Evolutionary conservation across 116 monocot species (phyloP).

Genomic region (Iris pallida): DNA sequence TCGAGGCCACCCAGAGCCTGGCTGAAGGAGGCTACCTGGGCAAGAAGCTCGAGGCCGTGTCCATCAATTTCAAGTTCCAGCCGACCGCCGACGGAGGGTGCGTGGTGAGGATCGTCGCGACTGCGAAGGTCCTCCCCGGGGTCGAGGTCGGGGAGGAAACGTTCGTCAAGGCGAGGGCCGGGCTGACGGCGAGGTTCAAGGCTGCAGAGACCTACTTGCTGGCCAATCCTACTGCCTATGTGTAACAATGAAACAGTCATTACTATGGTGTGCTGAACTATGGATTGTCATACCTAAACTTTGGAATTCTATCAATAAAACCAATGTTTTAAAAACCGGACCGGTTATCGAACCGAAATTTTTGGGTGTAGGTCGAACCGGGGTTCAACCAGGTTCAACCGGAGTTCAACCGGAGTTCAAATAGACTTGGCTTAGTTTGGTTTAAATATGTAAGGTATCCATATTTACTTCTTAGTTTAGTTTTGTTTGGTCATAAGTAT

Average conservation of each 20-base stretch:
- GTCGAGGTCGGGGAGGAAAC: background rate
- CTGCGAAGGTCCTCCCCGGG: background rate
- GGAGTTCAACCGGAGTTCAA: no score
- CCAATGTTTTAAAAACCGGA: no score
- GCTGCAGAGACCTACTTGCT: slow-evolving; percentile 19
- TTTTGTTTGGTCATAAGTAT: no score
- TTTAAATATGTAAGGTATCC: no score
- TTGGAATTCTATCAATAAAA: no score
- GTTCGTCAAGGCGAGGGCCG: slow-evolving; percentile 5
- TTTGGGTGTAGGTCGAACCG: no score
- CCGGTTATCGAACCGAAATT: no score
- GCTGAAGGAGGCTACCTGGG: slow-evolving; percentile 19
- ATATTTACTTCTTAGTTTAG: no score
- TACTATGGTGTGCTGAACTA: no score
- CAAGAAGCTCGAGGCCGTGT: slow-evolving; percentile 1
- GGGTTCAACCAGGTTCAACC: no score
- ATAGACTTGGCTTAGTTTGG: no score
- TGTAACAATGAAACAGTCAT: background rate
- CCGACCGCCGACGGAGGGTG: slow-evolving; percentile 11
- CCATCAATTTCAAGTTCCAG: slow-evolving; percentile 14
- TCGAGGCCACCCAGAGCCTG: slow-evolving; percentile 8
- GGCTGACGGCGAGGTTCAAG: slow-evolving; percentile 2
- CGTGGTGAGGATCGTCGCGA: slow-evolving; percentile 11
- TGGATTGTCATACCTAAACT: no score
- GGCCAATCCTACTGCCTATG: slow-evolving; percentile 19